A percentile compares a stretch with the other conserved stretches of the same genome.
These are phyloP conservation scores for Pythium vanterpoolii DNA, from an alignment of 352 stramenopile genomes.

Conservation along the genomic window DNA sequence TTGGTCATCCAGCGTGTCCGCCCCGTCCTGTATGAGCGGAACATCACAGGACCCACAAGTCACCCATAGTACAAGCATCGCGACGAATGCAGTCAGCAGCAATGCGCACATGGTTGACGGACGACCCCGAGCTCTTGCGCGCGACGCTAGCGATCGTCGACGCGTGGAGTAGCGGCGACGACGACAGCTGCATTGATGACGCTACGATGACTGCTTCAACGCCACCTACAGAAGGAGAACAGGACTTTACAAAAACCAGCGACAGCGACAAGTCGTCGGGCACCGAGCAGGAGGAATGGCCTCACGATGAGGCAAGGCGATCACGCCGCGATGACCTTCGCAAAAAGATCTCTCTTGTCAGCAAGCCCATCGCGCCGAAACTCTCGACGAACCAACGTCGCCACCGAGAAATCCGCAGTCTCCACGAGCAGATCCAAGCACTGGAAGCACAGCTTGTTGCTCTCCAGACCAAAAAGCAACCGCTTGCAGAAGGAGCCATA, in stretches of 20 bases:
- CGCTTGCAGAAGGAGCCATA: not conserved
- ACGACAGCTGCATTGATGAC: not conserved
- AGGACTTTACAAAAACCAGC: not conserved
- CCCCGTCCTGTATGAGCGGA: too few species aligned
- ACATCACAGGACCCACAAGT: too few species aligned
- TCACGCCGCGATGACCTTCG: not conserved
- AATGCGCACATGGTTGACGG: not conserved
- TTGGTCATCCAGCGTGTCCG: too few species aligned
- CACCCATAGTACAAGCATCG: not conserved
- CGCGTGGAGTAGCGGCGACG: conserved; percentile 4
- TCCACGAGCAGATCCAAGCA: not conserved
- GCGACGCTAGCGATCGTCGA: not conserved
- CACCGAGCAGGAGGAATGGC: not conserved
- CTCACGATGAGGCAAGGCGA: not conserved
- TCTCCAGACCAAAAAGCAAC: not conserved
- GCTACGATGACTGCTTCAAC: not conserved
- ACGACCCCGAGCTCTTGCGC: conserved; percentile 1
- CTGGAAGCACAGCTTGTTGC: not conserved
- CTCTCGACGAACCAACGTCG: not conserved
- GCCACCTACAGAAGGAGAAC: too few species aligned
- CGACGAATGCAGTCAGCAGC: not conserved
- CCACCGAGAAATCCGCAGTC: not conserved
- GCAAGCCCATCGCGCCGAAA: not conserved
- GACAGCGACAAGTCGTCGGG: not conserved
- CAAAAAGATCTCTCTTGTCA: not conserved